A percentile compares a stretch with the other conserved stretches of the same genome.
phyloP scores from a whole-genome alignment of 805 yeast species.

The Candida schatavii region DNA sequence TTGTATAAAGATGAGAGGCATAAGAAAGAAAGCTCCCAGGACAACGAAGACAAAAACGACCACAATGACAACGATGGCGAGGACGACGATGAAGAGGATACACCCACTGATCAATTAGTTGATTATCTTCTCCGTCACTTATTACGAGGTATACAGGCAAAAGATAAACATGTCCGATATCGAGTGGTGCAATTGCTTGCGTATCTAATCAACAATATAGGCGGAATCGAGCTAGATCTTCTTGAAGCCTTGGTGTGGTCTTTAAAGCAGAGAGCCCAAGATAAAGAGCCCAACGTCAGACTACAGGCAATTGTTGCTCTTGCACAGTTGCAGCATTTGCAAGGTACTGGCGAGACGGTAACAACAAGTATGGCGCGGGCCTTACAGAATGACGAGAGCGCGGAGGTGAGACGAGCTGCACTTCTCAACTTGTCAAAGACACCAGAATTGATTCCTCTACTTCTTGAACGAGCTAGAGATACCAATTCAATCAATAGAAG shows the following conservation, averaged over 20 bases:
- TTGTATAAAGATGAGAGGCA: conserved; percentile 31
- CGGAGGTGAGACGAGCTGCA: conserved; percentile 89
- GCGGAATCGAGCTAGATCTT: conserved; percentile 71
- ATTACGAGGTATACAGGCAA: conserved; percentile 74
- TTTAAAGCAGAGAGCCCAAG: conserved; percentile 61
- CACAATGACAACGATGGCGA: conserved; percentile 15
- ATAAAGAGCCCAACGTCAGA: conserved; percentile 75
- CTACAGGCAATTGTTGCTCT: conserved; percentile 81
- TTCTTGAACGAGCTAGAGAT: conserved; percentile 84
- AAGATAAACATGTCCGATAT: conserved; percentile 72
- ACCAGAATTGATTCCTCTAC: conserved; percentile 48
- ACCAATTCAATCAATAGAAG: conserved; percentile 68
- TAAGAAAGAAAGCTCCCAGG: conserved; percentile 13
- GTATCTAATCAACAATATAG: conserved; percentile 64
- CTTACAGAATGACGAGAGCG: conserved; percentile 73
- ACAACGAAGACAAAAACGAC: conserved; percentile 23
- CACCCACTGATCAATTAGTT: conserved; percentile 50
- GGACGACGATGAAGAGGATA: conserved; percentile 36
- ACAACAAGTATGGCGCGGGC: conserved; percentile 34
- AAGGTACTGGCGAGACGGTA: conserved; percentile 23
- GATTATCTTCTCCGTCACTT: conserved; percentile 63
- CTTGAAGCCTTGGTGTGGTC: conserved; percentile 61
- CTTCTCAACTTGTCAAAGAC: conserved; percentile 65
- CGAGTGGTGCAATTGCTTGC: conserved; percentile 77
- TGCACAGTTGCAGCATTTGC: conserved; percentile 64